Evolutionary conservation across 2,329 filamentous ascomycete species (phyloP).

Genomic region (Penicillium sp.): DNA sequence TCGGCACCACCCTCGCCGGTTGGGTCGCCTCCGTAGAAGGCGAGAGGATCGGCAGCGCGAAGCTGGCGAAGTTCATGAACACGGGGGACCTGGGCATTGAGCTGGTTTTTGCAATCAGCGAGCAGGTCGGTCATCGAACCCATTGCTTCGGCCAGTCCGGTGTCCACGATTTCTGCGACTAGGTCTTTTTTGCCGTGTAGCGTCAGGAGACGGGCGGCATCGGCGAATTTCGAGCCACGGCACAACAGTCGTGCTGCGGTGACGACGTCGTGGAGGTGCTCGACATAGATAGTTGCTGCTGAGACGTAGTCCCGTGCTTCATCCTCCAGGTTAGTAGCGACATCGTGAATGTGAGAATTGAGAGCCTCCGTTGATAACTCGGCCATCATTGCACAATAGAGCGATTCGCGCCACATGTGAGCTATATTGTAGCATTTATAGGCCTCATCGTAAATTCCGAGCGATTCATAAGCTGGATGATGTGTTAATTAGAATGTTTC

Average conservation of each 20-base stretch:
- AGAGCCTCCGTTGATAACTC: constrained; percentile 60
- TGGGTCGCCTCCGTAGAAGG: constrained; percentile 79
- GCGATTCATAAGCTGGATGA: constrained; percentile 69
- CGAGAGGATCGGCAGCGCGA: constrained; percentile 77
- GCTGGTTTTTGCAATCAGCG: constrained; percentile 83
- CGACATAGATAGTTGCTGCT: constrained; percentile 73
- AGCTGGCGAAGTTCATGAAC: constrained; percentile 75
- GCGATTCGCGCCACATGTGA: constrained; percentile 85
- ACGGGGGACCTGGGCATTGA: constrained; percentile 78
- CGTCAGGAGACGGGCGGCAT: constrained; percentile 75
- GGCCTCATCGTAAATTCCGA: constrained; percentile 68
- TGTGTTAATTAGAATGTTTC: constrained; percentile 7
- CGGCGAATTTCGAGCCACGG: constrained; percentile 79
- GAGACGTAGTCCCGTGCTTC: constrained; percentile 72
- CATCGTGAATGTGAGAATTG: constrained; percentile 61
- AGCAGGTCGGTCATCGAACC: constrained; percentile 83
- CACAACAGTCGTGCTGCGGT: constrained; percentile 72
- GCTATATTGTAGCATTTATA: constrained; percentile 79
- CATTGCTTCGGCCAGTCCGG: constrained; percentile 73
- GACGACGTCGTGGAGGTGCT: constrained; percentile 71
- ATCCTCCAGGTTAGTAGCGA: constrained; percentile 76
- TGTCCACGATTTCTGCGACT: constrained; percentile 66
- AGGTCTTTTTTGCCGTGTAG: constrained; percentile 59
- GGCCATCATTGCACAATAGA: constrained; percentile 70
- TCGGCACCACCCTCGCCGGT: constrained; percentile 57